Evolutionary conservation across 177 flowering plant genomes (phyloP), one percentile per base, ranked within the genome.

Genomic region (Telopea speciosissima): DNA sequence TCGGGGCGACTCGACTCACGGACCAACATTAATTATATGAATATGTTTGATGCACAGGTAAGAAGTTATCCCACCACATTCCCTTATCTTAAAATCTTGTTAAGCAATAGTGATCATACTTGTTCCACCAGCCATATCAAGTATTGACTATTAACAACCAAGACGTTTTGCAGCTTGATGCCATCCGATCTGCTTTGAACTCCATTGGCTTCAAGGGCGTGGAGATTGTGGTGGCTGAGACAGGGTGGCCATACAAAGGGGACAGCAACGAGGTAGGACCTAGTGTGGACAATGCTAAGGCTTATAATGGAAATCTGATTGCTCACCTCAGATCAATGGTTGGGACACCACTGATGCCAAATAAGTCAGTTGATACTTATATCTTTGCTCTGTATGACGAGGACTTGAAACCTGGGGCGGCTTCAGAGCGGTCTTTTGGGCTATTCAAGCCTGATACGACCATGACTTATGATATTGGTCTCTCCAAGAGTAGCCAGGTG

Each of bases 321-420:
- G 78, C 80, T 0, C 98, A 90, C 78, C 84, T 93, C 7, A 75
- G 90, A 66, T 91, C 99, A 0, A 83, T 76, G 86, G 96, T 76
- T 8, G 99, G 99, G 14, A 96, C 99, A 2, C 99, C 99, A 25
- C 80, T 96, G 81, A 93, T 90, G 96, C 98, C 99, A 1, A 91
- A 92, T 7, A 90, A 87, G 74, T 77, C 97, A 0, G 82, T 91
- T 10, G 99, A 96, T 68, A 93, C 98, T 0, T 96, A 91, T 73
- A 76, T 96, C 10, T 96, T 96, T 74, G 97, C 99, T 0, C 78
- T 96, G 28, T 96, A 88, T 56, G 96, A 96, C 58, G 99, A 96
- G 83, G 81, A 96, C 59, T 72, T 90, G 84, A 96, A 96, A 69
- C 93, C 93, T 0, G 99, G 99, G 1, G 87, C 96, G 4, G 68